phyloP scores from a whole-genome alignment of 768 basidiomycete genomes.

The Solioccasus polychromus region DNA sequence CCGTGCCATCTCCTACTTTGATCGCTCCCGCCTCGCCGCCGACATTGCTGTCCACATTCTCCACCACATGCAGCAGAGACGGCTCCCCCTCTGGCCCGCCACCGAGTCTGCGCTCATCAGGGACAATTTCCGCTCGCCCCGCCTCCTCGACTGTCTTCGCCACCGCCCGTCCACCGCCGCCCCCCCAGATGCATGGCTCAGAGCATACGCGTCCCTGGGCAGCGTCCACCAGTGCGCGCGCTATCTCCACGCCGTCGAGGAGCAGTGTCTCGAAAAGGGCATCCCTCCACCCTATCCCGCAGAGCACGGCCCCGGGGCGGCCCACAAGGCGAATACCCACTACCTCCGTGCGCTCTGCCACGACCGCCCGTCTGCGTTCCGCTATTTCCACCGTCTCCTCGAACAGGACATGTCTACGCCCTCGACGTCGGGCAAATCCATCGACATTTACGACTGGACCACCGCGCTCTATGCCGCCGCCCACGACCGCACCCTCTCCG shows the following conservation, averaged over 20 bases:
- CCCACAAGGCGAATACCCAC: conserved; percentile 40
- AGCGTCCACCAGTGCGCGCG: conserved; percentile 39
- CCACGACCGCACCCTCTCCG: conserved; percentile 35
- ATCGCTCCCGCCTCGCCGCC: conserved; percentile 38
- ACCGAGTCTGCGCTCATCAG: conserved; percentile 46
- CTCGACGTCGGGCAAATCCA: too few relatives aligned
- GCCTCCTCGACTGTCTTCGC: conserved; percentile 47
- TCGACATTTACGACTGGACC: conserved; percentile 48
- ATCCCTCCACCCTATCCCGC: conserved; percentile 21
- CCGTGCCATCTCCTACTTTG: conserved; percentile 45
- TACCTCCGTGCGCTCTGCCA: conserved; percentile 41
- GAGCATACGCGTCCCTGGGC: conserved; percentile 17
- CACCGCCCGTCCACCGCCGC: neutral
- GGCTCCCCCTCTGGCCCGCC: conserved; percentile 37
- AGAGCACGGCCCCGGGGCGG: conserved; percentile 15
- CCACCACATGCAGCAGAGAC: conserved; percentile 44
- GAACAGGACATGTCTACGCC: conserved; percentile 21
- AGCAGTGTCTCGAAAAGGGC: conserved; percentile 18
- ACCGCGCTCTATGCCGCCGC: conserved; percentile 44
- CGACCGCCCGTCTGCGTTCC: conserved; percentile 44
- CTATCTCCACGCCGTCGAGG: conserved; percentile 41
- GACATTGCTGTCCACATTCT: conserved; percentile 41
- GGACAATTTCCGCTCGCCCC: conserved; percentile 49
- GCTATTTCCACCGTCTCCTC: conserved; percentile 43
- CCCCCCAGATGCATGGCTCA: conserved; percentile 17